Conservation (phyloP, 163 green algal genomes). For the Chlorella variabilis region DNA sequence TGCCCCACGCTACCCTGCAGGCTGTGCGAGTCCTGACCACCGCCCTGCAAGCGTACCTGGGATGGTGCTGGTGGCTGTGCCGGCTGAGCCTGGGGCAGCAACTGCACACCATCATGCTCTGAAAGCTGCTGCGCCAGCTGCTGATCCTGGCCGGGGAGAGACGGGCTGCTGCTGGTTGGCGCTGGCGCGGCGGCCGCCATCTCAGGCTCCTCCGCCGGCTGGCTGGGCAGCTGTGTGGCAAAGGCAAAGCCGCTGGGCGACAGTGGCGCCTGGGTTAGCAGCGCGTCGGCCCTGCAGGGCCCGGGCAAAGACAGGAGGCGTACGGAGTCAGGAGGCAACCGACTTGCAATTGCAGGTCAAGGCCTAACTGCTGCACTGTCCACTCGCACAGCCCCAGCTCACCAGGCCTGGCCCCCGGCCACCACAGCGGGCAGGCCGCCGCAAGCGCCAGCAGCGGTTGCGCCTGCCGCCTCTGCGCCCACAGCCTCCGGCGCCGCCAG, state of each 20-base stretch:
- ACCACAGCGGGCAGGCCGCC: too few species aligned
- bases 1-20: slow-evolving; percentile 18
- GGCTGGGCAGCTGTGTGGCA: slow-evolving; percentile 10
- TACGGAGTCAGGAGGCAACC: too few species aligned
- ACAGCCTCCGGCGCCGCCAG: too few species aligned
- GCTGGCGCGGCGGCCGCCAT: not conserved
- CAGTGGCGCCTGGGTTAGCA: slow-evolving; percentile 15
- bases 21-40: not conserved
- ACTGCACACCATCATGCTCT: too few species aligned
- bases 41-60: not conserved
- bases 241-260: not conserved
- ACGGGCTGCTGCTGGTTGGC: too few species aligned
- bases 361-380: too few species aligned
- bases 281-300: not conserved
- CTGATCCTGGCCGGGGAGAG: not conserved
- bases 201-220: not conserved
- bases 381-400: too few species aligned
- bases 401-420: too few species aligned
- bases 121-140: not conserved
- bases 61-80: not conserved
- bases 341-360: too few species aligned
- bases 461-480: too few species aligned
- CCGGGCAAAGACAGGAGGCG: too few species aligned
- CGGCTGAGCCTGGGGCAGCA: not conserved
- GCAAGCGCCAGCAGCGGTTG: too few species aligned